phyloP scores from a whole-genome alignment of 257 asterid genomes.

The Penstemon davidsonii region DNA sequence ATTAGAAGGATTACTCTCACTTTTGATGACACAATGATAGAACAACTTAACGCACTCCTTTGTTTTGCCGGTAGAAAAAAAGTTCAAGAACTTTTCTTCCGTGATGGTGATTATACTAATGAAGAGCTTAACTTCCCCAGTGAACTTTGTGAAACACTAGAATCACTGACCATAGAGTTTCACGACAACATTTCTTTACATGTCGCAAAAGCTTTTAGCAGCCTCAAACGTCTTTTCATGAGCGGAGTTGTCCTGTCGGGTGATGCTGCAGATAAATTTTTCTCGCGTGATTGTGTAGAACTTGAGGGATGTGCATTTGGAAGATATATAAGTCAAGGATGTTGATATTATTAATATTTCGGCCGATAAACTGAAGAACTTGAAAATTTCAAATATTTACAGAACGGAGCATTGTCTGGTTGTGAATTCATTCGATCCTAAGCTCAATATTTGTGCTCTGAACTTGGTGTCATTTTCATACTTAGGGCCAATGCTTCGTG shows the following conservation, averaged over 20 bases:
- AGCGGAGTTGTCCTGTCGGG: slow-evolving; percentile 20
- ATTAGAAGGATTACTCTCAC: slow-evolving; percentile 21
- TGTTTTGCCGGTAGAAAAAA: slow-evolving; percentile 11
- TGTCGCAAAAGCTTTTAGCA: slow-evolving; percentile 3
- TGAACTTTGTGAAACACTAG: slow-evolving; percentile 25
- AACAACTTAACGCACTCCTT: slow-evolving; percentile 25
- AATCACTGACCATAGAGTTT: slow-evolving; percentile 19
- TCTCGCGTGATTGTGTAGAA: slow-evolving; percentile 24
- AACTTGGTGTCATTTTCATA: slow-evolving; percentile 32
- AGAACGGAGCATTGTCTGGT: slow-evolving; percentile 17
- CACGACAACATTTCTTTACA: slow-evolving; percentile 15
- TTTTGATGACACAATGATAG: neutral
- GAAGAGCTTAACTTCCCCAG: slow-evolving; percentile 23
- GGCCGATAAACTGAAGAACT: slow-evolving; percentile 22
- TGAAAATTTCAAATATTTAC: slow-evolving; percentile 28
- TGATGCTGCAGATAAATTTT: slow-evolving; percentile 26
- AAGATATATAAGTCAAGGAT: slow-evolving; percentile 24
- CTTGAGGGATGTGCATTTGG: slow-evolving; percentile 28
- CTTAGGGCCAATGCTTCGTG: slow-evolving; percentile 30
- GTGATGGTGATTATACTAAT: slow-evolving; percentile 25
- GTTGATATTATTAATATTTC: slow-evolving; percentile 21
- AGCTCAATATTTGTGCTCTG: slow-evolving; percentile 23
- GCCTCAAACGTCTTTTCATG: slow-evolving; percentile 26
- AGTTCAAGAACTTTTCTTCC: slow-evolving; percentile 27
- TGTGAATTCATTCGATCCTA: slow-evolving; percentile 21